phyloP scores from a whole-genome alignment of 1,139 yeast species.

The Pneumocystis murina region DNA sequence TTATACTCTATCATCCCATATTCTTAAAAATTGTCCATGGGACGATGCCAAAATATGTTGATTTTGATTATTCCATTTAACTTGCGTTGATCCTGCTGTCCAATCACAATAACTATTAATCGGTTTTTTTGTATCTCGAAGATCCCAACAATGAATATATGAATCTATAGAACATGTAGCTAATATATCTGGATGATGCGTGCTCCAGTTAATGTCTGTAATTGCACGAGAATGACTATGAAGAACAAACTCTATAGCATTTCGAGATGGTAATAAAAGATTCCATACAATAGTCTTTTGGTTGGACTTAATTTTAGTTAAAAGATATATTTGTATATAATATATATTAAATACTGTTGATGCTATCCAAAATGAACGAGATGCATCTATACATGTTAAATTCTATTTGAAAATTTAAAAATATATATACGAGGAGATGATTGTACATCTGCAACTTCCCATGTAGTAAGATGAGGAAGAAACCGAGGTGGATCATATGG shows the following conservation, averaged over 20 bases:
- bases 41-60: slow-evolving; percentile 68
- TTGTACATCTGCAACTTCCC: slow-evolving; percentile 98
- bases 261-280: slow-evolving; percentile 53
- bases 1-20: slow-evolving; percentile 62
- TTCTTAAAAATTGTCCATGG: slow-evolving; percentile 61
- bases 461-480: slow-evolving; percentile 79
- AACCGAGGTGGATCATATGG: slow-evolving; percentile 91
- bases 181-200: slow-evolving; percentile 68
- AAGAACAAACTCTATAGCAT: slow-evolving; percentile 71
- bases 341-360: slow-evolving; percentile 34
- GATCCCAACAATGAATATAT: slow-evolving; percentile 77
- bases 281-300: slow-evolving; percentile 95
- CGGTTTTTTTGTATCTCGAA: slow-evolving; percentile 61
- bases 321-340: background rate
- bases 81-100: slow-evolving; percentile 89
- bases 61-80: slow-evolving; percentile 75
- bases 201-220: slow-evolving; percentile 88
- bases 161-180: slow-evolving; percentile 93
- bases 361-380: slow-evolving; percentile 79
- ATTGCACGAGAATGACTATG: slow-evolving; percentile 89
- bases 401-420: background rate
- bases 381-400: slow-evolving; percentile 26
- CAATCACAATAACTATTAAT: slow-evolving; percentile 75
- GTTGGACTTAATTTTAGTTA: slow-evolving; percentile 33
- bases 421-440: slow-evolving; percentile 60